Evolutionary conservation across 2,329 filamentous ascomycete species (phyloP), one percentile per base, ranked within the genome.

Genomic region (Colletotrichum orchidophilum): DNA sequence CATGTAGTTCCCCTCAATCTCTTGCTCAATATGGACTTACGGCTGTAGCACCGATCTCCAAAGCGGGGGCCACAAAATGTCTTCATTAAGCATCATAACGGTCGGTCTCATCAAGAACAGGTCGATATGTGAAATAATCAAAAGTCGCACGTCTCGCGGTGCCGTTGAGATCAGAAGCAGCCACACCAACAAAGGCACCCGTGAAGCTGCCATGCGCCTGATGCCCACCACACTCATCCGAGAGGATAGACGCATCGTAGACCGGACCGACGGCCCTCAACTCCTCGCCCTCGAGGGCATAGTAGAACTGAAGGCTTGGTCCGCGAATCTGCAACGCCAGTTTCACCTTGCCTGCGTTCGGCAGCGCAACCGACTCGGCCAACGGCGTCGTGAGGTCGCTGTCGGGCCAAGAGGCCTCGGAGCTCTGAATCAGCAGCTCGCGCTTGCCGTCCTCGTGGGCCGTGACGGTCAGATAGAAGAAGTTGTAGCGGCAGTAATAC

Each of bases 401-500:
- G 4, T 85, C 80, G 0, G 89, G 89, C 79, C 81, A 90, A 0
- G 88, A 90, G 0, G 81, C 85, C 74, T 91, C 87, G 0, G 88
- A 90, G 24, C 82, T 83, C 76, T 89, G 78, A 66, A 91, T 84
- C 18, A 89, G 83, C 8, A 91, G 80, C 77, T 91, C 89, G 11
- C 89, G 84, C 72, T 86, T 81, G 1, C 88, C 88, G 64, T 89
- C 85, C 0, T 85, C 80, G 74, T 88, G 80, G 0, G 88, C 88
- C 3, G 88, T 88, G 2, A 91, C 86, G 0, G 87, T 84, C 6
- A 91, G 82, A 74, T 91, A 91, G 81, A 90, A 91, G 79, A 91
- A 91, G 78, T 91, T 91, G 80, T 83, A 91, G 3, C 89, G 87
- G 75, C 86, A 88, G 80, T 91, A 91, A 78, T 91, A 91, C 0